phyloP scores from a whole-genome alignment of 163 green algal genomes.

The Chlamydomonas reinhardtii region DNA sequence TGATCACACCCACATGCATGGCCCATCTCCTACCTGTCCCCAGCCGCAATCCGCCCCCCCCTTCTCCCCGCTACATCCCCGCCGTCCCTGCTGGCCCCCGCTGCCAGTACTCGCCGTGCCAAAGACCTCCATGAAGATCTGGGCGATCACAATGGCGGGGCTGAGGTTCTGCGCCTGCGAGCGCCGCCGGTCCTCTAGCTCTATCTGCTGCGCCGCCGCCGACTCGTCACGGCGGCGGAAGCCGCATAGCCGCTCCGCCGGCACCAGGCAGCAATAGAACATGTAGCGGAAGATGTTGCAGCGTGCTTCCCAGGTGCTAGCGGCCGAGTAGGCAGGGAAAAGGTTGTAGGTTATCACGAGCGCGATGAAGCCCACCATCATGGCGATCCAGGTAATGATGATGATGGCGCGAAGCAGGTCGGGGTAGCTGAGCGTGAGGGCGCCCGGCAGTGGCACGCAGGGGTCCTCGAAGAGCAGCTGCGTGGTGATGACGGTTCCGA shows the following conservation, averaged over 20 bases:
- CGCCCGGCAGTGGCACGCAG: background rate
- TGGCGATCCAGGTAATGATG: conserved; percentile 5
- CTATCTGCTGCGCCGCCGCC: too few relatives aligned
- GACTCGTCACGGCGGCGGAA: too few relatives aligned
- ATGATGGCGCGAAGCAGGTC: background rate
- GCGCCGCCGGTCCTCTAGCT: too few relatives aligned
- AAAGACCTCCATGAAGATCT: conserved; percentile 7
- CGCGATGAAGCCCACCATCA: background rate
- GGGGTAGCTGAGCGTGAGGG: background rate
- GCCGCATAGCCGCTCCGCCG: too few relatives aligned
- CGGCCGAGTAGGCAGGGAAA: conserved; percentile 23
- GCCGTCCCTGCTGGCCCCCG: too few relatives aligned
- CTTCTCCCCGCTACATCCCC: too few relatives aligned
- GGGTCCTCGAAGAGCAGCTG: background rate
- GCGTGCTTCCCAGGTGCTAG: background rate
- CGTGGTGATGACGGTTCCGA: conserved; percentile 3
- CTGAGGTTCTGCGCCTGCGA: background rate
- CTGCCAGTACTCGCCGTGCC: background rate
- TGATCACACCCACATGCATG: too few relatives aligned
- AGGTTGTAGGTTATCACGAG: conserved; percentile 10
- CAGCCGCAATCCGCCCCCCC: too few relatives aligned
- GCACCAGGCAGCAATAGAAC: conserved; percentile 4
- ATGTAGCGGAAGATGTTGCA: background rate
- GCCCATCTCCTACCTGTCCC: too few relatives aligned
- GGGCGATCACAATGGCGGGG: conserved; percentile 16